Conservation (phyloP, 345 rosid species). For the Pelargonium nanum region DNA sequence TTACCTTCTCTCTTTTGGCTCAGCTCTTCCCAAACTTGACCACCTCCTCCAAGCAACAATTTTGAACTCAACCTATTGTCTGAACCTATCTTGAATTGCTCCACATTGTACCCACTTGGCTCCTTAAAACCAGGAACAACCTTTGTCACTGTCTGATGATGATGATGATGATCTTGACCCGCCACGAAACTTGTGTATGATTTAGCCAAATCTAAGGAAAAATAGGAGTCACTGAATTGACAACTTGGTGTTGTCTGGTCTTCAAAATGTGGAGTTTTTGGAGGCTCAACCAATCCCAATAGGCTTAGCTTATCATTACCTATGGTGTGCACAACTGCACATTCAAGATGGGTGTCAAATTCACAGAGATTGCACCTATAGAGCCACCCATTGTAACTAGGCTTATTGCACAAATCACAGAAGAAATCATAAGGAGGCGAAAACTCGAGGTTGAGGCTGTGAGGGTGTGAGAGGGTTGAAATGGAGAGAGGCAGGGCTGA, state of each 20-base stretch:
- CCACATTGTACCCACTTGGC: too few species aligned
- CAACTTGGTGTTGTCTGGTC: conserved; percentile 28
- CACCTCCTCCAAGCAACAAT: background rate
- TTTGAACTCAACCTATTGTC: background rate
- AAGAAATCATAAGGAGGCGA: conserved; percentile 33
- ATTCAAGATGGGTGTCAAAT: conserved; percentile 37
- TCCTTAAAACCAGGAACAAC: background rate
- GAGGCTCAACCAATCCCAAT: conserved; percentile 12
- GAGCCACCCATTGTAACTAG: conserved; percentile 32
- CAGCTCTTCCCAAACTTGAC: background rate
- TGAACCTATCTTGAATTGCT: too few species aligned
- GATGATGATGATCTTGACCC: background rate
- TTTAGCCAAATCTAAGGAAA: conserved; percentile 35
- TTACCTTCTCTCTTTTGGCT: background rate
- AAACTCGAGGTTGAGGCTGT: conserved; percentile 34
- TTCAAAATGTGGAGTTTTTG: conserved; percentile 18
- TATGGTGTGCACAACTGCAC: too few species aligned
- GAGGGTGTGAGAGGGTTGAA: conserved; percentile 29
- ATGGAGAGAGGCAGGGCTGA: conserved; percentile 27
- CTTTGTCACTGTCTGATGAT: background rate
- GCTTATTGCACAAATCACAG: conserved; percentile 35
- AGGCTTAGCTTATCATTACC: too few species aligned
- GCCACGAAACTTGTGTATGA: conserved; percentile 13
- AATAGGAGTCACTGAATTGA: conserved; percentile 37
- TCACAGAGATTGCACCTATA: conserved; percentile 44